Base-by-base conservation (phyloP, 768 basidiomycete genomes). In the Rhodotorula sphaerocarpa region DNA sequence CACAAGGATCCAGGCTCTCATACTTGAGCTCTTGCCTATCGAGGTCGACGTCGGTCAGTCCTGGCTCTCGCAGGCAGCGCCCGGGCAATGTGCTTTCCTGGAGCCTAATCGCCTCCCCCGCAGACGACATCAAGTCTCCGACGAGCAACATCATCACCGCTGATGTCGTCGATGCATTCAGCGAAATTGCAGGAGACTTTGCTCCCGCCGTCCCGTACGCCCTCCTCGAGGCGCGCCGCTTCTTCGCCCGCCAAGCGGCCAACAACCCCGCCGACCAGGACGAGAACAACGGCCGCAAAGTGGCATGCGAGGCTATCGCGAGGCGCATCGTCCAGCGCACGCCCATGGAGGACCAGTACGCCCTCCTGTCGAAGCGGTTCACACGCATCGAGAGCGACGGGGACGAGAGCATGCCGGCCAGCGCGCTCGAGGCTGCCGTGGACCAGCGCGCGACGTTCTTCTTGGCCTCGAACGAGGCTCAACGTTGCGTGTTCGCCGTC, bases 391-490 rank as follows among this genome's bases (percentile, higher is more conserved):
- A 73, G 28, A 28, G 21, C 15, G 72, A 73, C 45, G 71, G 71
- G 9, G 72, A 73, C 48, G 70, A 69, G 54, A 57, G 56, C 7
- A 25, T 69, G 10, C 70, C 70, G 5, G 27, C 27, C 15, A 27
- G 41, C 59, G 70, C 69, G 20, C 67, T 73, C 58, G 72, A 73
- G 41, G 30, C 53, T 11, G 72, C 70, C 6, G 60, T 67, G 25
- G 72, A 73, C 42, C 65, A 68, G 48, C 67, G 67, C 36, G 67
- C 65, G n/a, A 70, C 65, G 25, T 66, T 67, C 55, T 73, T 73
- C 71, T 61, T 73, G 18, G 63, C 61, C 0, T 67, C 64, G 15
- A 66, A 59, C 57, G 69, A 70, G 50, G 58, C 72, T 4, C 72
- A 73, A 43, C 57, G 71, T 9, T 66, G 59, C 36, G 53, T 69